Base-by-base conservation (phyloP, 2,329 filamentous ascomycete species). In the Trichoderma asperellum region DNA sequence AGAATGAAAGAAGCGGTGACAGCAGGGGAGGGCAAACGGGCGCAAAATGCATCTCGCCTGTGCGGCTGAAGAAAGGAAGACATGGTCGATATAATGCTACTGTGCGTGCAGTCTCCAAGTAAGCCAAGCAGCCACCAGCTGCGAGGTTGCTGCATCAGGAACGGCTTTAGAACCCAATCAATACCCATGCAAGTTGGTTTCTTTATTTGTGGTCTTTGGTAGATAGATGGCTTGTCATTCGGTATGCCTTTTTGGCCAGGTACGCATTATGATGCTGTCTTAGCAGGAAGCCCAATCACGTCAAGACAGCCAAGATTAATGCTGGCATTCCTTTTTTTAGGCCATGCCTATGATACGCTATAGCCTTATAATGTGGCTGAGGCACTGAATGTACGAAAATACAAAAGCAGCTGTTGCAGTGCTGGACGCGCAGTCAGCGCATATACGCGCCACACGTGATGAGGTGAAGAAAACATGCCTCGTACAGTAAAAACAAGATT, bases 31-130 rank as follows among this genome's bases (percentile, higher is more conserved):
- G 14, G 29, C 29, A 49, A 21, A 47, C 63, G 63, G 63, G 63
- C 63, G 63, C 63, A 67, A 64, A 35, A 59, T 35, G 53, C 63
- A 67, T 52, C 63, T 67, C 63, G 55, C 37, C 59, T 37, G 55
- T 67, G 63, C 63, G 63, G 63, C 63, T 67, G 63, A 67, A 35
- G 43, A 66, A 40, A 14, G 10, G 8, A 67, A 58, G 24, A 53
- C 60, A 32, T n/a, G 12, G 52, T 43, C 63, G 58, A 59, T 52
- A 59, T 58, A 18, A 43, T 43, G 40, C 40, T 43, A 43, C 40
- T 24, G 24, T 24, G 3, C 24, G 3, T 24, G 24, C 24, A 24
- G 18, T n/a, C 7, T n/a, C 6, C 16, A 43, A 7, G 37, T 43
- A 59, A 52, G 37, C 35, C 63, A 66, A 49, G 49, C 55, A 57